Conservation (phyloP, 176 grass and related monocot species). For the Metroxylon sagu region DNA sequence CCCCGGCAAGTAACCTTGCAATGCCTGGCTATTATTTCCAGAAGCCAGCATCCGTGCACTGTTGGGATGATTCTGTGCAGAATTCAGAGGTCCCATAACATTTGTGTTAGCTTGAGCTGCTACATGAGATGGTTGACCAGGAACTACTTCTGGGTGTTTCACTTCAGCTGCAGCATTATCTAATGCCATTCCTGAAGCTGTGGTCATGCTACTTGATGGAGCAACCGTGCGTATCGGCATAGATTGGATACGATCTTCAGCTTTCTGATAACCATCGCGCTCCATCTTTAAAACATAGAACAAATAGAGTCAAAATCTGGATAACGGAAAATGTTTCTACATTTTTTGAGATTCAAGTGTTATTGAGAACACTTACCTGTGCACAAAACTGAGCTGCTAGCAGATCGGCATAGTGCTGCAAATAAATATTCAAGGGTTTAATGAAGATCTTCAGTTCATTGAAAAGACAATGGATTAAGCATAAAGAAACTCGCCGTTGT, state of each 20-base stretch:
- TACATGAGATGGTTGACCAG: slow-evolving; percentile 53
- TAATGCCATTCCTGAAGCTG: slow-evolving; percentile 37
- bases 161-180: slow-evolving; percentile 45
- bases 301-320: slow-evolving; percentile 12
- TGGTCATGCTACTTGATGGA: slow-evolving; percentile 28
- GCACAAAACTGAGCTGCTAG: slow-evolving; percentile 57
- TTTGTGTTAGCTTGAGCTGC: slow-evolving; percentile 40
- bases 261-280: slow-evolving; percentile 54
- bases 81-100: slow-evolving; percentile 34
- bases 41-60: slow-evolving; percentile 55
- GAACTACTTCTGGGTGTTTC: slow-evolving; percentile 59
- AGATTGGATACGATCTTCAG: slow-evolving; percentile 50
- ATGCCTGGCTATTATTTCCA: slow-evolving; percentile 45
- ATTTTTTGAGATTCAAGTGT: too few species aligned
- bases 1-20: slow-evolving; percentile 60
- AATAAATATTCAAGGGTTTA: slow-evolving; percentile 26
- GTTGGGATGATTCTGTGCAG: slow-evolving; percentile 45
- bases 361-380: slow-evolving; percentile 37
- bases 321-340: slow-evolving; percentile 4
- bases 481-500: slow-evolving; percentile 40
- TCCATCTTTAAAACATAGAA: slow-evolving; percentile 51
- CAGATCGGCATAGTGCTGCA: slow-evolving; percentile 65
- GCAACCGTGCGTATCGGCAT: slow-evolving; percentile 28
- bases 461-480: too few species aligned
- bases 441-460: neutral